Conservation (phyloP, 768 basidiomycete genomes). For the Russula sp. region DNA sequence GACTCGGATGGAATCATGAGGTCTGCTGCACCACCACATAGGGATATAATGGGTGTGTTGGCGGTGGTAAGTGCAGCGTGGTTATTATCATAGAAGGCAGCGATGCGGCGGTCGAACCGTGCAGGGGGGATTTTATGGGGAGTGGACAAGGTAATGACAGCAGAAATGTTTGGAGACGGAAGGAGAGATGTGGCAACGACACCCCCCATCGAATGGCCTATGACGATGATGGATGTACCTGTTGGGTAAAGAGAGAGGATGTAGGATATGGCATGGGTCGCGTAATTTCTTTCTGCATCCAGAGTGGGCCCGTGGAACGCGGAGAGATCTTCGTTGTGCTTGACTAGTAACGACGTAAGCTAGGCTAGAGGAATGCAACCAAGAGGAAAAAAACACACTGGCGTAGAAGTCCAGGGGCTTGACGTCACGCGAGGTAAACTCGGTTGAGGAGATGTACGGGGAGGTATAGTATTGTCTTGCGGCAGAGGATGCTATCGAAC, state of each 20-base stretch:
- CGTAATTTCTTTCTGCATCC: constrained; percentile 71
- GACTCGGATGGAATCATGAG: constrained; percentile 88
- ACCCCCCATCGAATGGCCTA: constrained; percentile 98
- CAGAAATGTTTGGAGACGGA: constrained; percentile 56
- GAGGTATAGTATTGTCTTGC: constrained; percentile 67
- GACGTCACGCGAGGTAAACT: constrained; percentile 40
- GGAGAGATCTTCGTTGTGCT: constrained; percentile 95
- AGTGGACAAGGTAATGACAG: constrained; percentile 93
- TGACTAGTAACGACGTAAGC: constrained; percentile 44
- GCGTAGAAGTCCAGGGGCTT: constrained; percentile 81
- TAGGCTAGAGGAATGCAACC: neutral
- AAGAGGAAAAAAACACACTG: constrained; percentile 38
- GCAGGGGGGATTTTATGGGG: constrained; percentile 86
- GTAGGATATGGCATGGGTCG: constrained; percentile 60
- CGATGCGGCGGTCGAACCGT: constrained; percentile 75
- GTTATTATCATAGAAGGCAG: constrained; percentile 56
- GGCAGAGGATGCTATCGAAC: constrained; percentile 91
- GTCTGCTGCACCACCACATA: constrained; percentile 91
- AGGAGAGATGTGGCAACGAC: constrained; percentile 79
- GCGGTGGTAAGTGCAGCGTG: constrained; percentile 36
- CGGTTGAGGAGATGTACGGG: constrained; percentile 47
- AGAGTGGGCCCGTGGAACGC: constrained; percentile 91
- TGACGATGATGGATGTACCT: constrained; percentile 57
- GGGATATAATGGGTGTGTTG: constrained; percentile 62
- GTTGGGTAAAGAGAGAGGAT: constrained; percentile 71